Evolutionary conservation across 108 stramenopile species (phyloP).

Genomic region (Cyclotella baltica): DNA sequence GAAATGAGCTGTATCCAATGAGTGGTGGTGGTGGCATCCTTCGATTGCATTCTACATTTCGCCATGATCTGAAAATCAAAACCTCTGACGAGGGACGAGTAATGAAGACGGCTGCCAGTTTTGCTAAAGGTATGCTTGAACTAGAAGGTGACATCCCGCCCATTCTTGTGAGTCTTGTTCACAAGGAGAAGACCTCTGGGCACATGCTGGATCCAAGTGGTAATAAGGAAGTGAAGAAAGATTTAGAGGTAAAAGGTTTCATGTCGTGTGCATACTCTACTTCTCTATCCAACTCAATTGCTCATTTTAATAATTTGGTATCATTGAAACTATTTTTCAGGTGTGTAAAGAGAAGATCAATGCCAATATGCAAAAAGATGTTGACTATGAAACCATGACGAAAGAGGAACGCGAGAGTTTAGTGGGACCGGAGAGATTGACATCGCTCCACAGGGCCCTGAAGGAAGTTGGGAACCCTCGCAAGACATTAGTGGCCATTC

Average conservation of each 20-base stretch:
- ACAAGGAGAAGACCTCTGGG: constrained; percentile 86
- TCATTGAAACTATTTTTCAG: constrained; percentile 2
- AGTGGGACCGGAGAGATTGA: constrained; percentile 82
- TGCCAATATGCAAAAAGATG: constrained; percentile 81
- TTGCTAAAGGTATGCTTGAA: constrained; percentile 92
- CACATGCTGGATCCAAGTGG: constrained; percentile 93
- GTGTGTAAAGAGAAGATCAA: constrained; percentile 87
- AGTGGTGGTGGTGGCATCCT: constrained; percentile 88
- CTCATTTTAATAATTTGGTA: neutral
- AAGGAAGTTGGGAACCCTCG: constrained; percentile 89
- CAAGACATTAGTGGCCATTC: constrained; percentile 78
- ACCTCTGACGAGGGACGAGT: constrained; percentile 98
- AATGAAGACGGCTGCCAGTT: constrained; percentile 97
- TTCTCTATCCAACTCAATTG: neutral
- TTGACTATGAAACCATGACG: constrained; percentile 69
- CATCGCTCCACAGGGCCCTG: constrained; percentile 83
- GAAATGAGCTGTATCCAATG: constrained; percentile 89
- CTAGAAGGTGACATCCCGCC: constrained; percentile 98
- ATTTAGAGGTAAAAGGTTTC: constrained; percentile 59
- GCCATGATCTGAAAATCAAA: constrained; percentile 99
- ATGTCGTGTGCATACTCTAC: neutral
- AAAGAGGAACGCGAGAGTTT: constrained; percentile 68
- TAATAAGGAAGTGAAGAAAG: constrained; percentile 93
- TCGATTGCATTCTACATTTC: constrained; percentile 97
- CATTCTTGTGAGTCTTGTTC: constrained; percentile 96